Evolutionary conservation across 345 rosid genomes (phyloP), one percentile per base, ranked within the genome.

Genomic region (Anacardium occidentale): DNA sequence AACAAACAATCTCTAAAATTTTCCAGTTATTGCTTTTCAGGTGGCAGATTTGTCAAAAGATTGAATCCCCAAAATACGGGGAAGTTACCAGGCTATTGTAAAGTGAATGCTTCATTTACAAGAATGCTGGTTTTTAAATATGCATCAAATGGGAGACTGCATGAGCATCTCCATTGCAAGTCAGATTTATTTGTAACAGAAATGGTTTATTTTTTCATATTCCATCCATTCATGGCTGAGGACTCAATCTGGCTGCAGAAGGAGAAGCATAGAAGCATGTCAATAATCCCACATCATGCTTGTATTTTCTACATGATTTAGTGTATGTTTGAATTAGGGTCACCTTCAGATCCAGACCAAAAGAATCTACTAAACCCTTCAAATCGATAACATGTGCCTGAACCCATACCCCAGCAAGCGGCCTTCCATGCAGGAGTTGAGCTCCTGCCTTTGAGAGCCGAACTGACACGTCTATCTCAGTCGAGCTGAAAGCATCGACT

Each of bases 41-140:
- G 99, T 91, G 75, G 97, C 96, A 52, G 97, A 93, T 83, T 85
- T 96, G 85, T 96, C 98, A n/a, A n/a, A 71, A 91, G 97, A 81
- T 69, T 96, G 54, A 83, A 89, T 79, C 96, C 90, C 24, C 94
- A 87, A 51, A 91, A 93, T 72, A 71, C 89, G 0, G 99, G 90
- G 24, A 91, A 87, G 77, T 80, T 95, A 57, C 89, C 92, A 25
- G 99, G 98, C 42, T 95, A 95, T 74, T 88, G 99, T 73, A 86
- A 79, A 77, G 98, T 90, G 76, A 91, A 86, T 74, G 67, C 76
- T 53, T 97, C 98, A 42, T 95, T 91, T 83, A 79, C 98, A 26
- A 85, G 98, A 81, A 95, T 95, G 96, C 86, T 95, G 78, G 91
- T 95, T 70, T 89, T 95, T 54, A 92, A 92, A 80, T 92, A 95